Percentiles rank a stretch among this genome's conserved stretches.
These are phyloP conservation scores for Calonectria pteridis DNA, from an alignment of 2,329 filamentous ascomycete species.

Conservation along the genomic window DNA sequence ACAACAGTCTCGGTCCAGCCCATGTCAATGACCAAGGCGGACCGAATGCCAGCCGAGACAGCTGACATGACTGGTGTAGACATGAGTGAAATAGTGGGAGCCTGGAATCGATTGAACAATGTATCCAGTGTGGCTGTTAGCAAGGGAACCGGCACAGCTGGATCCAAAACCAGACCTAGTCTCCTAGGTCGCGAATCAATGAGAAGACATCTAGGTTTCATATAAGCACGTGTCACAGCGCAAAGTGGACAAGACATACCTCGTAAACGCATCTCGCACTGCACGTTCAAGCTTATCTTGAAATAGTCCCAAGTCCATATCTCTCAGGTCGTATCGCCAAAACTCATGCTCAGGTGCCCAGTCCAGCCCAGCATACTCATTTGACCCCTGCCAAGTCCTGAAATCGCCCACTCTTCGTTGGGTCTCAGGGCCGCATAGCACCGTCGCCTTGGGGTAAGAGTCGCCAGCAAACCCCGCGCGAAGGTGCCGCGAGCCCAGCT, in stretches of 20 bases:
- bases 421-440: constrained; percentile 81
- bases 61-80: constrained; percentile 80
- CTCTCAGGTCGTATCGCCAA: constrained; percentile 81
- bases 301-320: constrained; percentile 81
- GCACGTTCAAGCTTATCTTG: constrained; percentile 89
- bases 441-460: constrained; percentile 76
- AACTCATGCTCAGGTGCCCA: constrained; percentile 80
- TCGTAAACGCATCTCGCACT: constrained; percentile 84
- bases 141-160: constrained; percentile 81
- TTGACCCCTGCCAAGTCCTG: constrained; percentile 73
- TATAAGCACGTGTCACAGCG: constrained; percentile 25
- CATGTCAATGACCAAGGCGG: constrained; percentile 88
- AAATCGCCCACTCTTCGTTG: constrained; percentile 86
- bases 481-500: constrained; percentile 83
- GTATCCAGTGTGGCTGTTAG: constrained; percentile 82
- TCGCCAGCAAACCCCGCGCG: constrained; percentile 91
- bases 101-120: constrained; percentile 84
- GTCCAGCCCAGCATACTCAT: constrained; percentile 57
- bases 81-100: constrained; percentile 84
- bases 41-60: constrained; percentile 84
- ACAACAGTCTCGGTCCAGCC: constrained; percentile 93
- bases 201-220: constrained; percentile 65
- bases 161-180: constrained; percentile 81
- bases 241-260: constrained; percentile 64
- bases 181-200: constrained; percentile 83